A percentile compares a stretch with the other conserved stretches of the same genome.
Conservation (phyloP, 441 rosid species). For the Arabidopsis hybrid region DNA sequence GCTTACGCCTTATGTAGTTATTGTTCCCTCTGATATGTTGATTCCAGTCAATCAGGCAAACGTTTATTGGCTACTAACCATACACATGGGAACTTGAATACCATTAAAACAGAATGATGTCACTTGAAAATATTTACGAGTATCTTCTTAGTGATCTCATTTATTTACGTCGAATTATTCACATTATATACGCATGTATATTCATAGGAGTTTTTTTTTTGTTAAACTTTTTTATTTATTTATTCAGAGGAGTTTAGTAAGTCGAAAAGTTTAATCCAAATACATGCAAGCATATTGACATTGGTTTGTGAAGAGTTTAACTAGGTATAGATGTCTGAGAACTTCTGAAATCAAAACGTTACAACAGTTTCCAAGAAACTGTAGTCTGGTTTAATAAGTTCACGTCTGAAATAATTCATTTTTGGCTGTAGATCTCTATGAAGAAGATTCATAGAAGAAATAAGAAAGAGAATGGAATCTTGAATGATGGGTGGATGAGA, state of each 20-base stretch:
- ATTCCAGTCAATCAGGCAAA: not conserved
- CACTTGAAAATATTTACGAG: not conserved
- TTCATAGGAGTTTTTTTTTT: not conserved
- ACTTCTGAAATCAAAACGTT: constrained; percentile 9
- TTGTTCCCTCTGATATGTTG: not conserved
- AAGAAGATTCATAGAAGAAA: constrained; percentile 37
- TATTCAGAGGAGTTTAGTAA: not conserved
- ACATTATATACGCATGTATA: not conserved
- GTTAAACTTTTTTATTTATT: no score
- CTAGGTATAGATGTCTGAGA: constrained; percentile 28
- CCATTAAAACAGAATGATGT: constrained; percentile 14
- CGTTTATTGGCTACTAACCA: not conserved
- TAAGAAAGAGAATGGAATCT: constrained; percentile 21
- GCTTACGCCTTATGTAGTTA: constrained; percentile 1
- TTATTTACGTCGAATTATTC: not conserved
- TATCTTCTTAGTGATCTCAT: not conserved
- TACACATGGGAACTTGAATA: constrained; percentile 17
- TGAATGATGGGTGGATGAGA: constrained; percentile 40
- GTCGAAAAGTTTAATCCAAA: constrained; percentile 16
- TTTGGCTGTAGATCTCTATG: not conserved
- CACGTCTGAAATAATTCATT: not conserved
- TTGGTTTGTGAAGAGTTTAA: constrained; percentile 6
- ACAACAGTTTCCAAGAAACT: constrained; percentile 25
- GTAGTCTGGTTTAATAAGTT: not conserved
- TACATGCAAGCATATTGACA: constrained; percentile 15